Evolutionary conservation across 176 grass and related monocot genomes (phyloP), one percentile per base, ranked within the genome.

Genomic region (Juncus effusus): DNA sequence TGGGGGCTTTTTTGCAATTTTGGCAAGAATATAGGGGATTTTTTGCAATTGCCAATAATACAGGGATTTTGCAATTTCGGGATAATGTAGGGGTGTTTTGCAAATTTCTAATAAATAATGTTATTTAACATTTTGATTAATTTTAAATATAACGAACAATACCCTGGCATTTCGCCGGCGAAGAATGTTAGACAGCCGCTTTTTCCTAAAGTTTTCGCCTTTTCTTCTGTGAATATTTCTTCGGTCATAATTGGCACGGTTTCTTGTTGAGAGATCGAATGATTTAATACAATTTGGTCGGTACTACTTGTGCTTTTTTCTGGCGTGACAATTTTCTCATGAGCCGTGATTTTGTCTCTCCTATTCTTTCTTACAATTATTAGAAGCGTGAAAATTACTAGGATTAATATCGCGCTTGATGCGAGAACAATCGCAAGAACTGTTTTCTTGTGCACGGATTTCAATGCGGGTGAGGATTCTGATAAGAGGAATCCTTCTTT

Each of bases 141-240:
- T 28, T 28, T 28, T 28, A 28, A 28, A 28, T 28, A 28, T 28
- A 28, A 28, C 19, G 19, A 28, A 28, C 19, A 28, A 28, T 28
- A 28, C 19, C 78, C 80, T 0, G 84, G 69, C 4, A 80, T 64
- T 59, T 99, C 94, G 3, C 94, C 94, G 0, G 94, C 89, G 62
- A 88, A 99, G 80, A 99, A 99, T 5, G 75, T 88, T 0, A 93
- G 75, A 61, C 85, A 99, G 11, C 95, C 95, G 36, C 95, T 99
- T 61, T 83, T 85, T 3, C 80, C 95, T 69, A 99, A 74, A 16
- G 67, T 74, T 5, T 85, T 80, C 0, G 83, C 89, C 69, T 90
- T 99, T 64, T 99, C 95, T 90, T 79, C 59, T 88, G 82, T 79
- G 10, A 52, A 52, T 42, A 72, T 59, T 36, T 57, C 52, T 55